A percentile compares a stretch with the other conserved stretches of the same genome.
Evolutionary conservation across 371 early-diverging fungal species (phyloP).

Genomic region (Mortierella sp.): DNA sequence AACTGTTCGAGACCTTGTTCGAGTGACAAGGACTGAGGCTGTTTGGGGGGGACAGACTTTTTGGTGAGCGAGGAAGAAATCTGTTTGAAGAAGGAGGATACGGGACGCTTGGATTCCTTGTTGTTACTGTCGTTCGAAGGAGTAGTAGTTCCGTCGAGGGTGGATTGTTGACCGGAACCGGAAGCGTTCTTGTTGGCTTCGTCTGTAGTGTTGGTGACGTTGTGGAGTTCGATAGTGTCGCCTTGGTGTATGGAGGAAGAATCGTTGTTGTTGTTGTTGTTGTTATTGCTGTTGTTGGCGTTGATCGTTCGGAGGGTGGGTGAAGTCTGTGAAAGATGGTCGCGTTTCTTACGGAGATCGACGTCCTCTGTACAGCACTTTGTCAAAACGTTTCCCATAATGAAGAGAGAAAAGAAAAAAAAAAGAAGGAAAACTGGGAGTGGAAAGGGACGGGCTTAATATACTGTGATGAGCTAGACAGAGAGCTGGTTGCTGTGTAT

Average conservation of each 20-base stretch:
- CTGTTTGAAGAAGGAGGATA: constrained; percentile 1
- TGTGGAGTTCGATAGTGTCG: constrained; percentile 2
- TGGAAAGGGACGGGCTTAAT: not conserved
- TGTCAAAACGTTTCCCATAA: constrained; percentile 29
- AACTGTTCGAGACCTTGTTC: constrained; percentile 18
- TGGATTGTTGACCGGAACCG: not conserved
- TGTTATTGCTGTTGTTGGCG: not conserved
- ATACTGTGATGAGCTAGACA: not conserved
- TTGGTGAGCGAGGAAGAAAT: not conserved
- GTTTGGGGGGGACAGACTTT: not conserved
- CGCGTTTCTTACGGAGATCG: constrained; percentile 4
- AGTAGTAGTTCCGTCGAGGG: not conserved
- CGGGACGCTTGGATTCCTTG: not conserved
- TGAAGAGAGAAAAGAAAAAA: not conserved
- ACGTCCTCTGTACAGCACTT: constrained; percentile 26
- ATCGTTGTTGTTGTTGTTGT: too few species aligned
- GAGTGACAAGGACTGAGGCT: constrained; percentile 15
- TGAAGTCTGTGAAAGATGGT: not conserved
- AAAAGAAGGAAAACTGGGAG: not conserved
- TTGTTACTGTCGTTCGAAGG: not conserved
- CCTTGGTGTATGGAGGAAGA: not conserved
- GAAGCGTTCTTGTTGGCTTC: too few species aligned
- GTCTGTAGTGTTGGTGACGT: not conserved
- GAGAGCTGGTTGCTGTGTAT: not conserved
- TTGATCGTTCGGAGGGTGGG: not conserved